Percentiles rank a stretch among this genome's conserved stretches.
Conservation (phyloP, 208 protist genomes). For the Acanthamoeba royreba region DNA sequence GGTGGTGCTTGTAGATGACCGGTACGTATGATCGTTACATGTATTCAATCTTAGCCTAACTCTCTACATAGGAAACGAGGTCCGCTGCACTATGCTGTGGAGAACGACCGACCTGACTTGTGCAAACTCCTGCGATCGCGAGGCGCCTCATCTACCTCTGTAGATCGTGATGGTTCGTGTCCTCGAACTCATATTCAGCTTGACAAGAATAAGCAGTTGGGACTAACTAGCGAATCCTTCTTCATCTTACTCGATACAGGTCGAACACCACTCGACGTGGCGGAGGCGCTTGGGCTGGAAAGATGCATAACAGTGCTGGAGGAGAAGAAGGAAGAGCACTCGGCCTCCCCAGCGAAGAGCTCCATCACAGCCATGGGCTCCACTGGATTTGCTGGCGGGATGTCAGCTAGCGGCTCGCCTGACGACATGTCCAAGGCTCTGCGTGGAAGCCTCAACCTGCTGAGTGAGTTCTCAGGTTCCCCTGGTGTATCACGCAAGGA, state of each 20-base stretch:
- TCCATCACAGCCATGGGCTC: not conserved
- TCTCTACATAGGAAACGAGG: not conserved
- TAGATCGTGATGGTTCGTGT: not conserved
- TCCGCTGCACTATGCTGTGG: not conserved
- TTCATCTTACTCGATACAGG: not conserved
- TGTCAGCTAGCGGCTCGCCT: not conserved
- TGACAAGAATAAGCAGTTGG: not conserved
- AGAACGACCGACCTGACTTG: not conserved
- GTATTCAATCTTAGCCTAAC: not conserved
- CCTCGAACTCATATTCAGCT: no score
- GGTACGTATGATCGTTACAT: not conserved
- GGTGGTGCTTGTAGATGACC: not conserved
- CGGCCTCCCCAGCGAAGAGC: not conserved
- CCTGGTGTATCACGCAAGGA: not conserved
- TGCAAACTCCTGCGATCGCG: not conserved
- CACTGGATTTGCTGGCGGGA: not conserved
- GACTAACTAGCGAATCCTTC: not conserved
- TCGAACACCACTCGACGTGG: not conserved
- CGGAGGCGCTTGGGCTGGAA: not conserved
- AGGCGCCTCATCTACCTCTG: not conserved
- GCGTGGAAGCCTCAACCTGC: not conserved
- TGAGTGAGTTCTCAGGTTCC: not conserved
- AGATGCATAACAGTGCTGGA: not conserved
- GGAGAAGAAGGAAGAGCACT: not conserved
- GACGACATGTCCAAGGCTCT: slow-evolving; percentile 2